These are phyloP conservation scores for Nakazawaea peltata DNA, from an alignment of 805 yeast species.

Conservation along the genomic window DNA sequence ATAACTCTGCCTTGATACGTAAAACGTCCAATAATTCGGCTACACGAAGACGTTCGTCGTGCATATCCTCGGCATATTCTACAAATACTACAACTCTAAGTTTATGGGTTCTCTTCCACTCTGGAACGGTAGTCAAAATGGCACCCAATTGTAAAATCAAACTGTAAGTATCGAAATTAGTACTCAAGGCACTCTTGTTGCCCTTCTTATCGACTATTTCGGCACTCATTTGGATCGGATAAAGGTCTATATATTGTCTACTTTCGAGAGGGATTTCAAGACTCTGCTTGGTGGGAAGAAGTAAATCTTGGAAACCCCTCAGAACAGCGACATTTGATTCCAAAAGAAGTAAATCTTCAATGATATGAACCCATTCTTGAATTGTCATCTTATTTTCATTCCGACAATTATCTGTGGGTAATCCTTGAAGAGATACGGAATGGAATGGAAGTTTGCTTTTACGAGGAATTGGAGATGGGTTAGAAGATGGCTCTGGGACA, in stretches of 20 bases:
- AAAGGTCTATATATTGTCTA: constrained; percentile 69
- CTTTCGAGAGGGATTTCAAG: constrained; percentile 20
- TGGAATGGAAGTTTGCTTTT: not conserved
- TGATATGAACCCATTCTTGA: constrained; percentile 83
- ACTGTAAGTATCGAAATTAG: constrained; percentile 94
- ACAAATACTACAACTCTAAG: constrained; percentile 87
- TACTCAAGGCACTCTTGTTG: constrained; percentile 59
- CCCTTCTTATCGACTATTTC: constrained; percentile 61
- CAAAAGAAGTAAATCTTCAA: constrained; percentile 85
- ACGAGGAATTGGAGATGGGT: constrained; percentile 12
- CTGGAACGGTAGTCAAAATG: constrained; percentile 84
- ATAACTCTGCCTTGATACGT: constrained; percentile 76
- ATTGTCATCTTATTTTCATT: constrained; percentile 62
- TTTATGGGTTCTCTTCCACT: constrained; percentile 74
- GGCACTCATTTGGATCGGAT: constrained; percentile 96
- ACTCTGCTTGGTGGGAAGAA: constrained; percentile 47
- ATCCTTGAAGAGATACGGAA: constrained; percentile 26
- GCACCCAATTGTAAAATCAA: constrained; percentile 91
- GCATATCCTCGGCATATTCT: constrained; percentile 62
- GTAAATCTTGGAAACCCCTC: constrained; percentile 66
- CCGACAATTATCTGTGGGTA: constrained; percentile 78
- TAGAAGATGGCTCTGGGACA: too few species aligned
- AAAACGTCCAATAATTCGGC: constrained; percentile 58
- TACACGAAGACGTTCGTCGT: constrained; percentile 61
- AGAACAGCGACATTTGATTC: constrained; percentile 92